Conservation (phyloP, 352 stramenopile species). For the Phytophthora lateralis region DNA sequence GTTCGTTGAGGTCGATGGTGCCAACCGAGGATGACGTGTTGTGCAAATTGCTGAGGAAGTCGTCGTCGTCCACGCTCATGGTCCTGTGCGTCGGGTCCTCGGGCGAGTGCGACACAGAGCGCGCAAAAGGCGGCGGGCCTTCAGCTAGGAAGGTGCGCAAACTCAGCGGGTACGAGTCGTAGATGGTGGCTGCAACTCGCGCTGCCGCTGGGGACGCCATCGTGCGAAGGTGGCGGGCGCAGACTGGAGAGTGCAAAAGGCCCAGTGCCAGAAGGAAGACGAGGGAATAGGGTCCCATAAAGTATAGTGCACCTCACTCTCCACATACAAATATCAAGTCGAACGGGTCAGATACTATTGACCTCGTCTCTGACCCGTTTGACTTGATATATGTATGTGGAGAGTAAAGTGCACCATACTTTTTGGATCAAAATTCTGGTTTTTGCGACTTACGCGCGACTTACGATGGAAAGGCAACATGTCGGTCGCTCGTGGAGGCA, state of each 20-base stretch:
- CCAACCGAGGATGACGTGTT: slow-evolving; percentile 34
- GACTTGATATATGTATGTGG: slow-evolving; percentile 18
- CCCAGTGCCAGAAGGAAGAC: slow-evolving; percentile 38
- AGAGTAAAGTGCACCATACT: not conserved
- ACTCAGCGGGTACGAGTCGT: slow-evolving; percentile 73
- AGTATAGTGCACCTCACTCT: not conserved
- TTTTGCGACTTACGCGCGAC: not conserved
- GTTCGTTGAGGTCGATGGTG: slow-evolving; percentile 28
- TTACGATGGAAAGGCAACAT: not conserved
- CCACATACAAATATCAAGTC: slow-evolving; percentile 17
- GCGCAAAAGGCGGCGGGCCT: slow-evolving; percentile 33
- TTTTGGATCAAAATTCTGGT: not conserved
- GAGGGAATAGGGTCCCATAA: slow-evolving; percentile 20
- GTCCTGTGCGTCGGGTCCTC: slow-evolving; percentile 25
- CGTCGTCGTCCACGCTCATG: slow-evolving; percentile 32
- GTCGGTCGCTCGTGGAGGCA: slow-evolving; percentile 6
- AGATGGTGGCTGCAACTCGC: slow-evolving; percentile 49
- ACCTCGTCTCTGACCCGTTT: slow-evolving; percentile 21
- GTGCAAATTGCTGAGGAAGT: slow-evolving; percentile 35
- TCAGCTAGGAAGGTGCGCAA: slow-evolving; percentile 35
- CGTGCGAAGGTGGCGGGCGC: not conserved
- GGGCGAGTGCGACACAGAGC: slow-evolving; percentile 27
- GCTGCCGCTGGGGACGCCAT: slow-evolving; percentile 28
- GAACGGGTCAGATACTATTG: not conserved
- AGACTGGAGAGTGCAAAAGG: slow-evolving; percentile 7